Evolutionary conservation across 2,329 filamentous ascomycete genomes (phyloP).

Genomic region (Microdochium bolleyi): DNA sequence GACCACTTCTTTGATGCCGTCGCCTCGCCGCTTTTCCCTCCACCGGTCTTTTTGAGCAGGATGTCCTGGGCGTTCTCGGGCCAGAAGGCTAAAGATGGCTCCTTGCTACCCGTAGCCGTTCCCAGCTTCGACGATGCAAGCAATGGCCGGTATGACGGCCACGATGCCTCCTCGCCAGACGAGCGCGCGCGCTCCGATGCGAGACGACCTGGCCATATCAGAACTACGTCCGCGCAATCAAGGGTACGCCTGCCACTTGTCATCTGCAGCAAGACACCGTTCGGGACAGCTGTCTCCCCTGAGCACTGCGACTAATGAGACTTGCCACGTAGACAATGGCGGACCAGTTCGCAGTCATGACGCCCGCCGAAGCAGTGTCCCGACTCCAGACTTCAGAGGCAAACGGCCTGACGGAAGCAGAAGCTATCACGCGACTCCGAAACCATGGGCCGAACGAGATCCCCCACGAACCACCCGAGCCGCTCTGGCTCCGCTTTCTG

Average conservation of each 20-base stretch:
- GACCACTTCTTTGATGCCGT: background rate
- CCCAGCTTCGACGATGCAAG: background rate
- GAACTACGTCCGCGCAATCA: constrained; percentile 48
- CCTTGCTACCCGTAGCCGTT: background rate
- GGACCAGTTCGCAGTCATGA: constrained; percentile 58
- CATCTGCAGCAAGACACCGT: background rate
- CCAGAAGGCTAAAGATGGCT: background rate
- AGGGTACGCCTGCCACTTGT: constrained; percentile 33
- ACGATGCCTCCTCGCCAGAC: constrained; percentile 5
- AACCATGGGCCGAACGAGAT: constrained; percentile 89
- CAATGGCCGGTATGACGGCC: background rate
- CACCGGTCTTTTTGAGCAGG: background rate
- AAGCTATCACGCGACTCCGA: constrained; percentile 72
- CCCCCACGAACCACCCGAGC: constrained; percentile 86
- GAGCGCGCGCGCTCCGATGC: background rate
- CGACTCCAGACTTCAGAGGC: constrained; percentile 75
- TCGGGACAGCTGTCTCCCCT: background rate
- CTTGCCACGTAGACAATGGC: constrained; percentile 37
- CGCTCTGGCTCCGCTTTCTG: constrained; percentile 87
- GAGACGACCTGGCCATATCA: constrained; percentile 23
- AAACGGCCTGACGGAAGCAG: constrained; percentile 70
- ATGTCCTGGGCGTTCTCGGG: background rate
- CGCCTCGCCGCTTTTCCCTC: background rate
- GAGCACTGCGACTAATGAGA: background rate
- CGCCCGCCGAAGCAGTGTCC: constrained; percentile 69